Conservation (phyloP, 257 asterid genomes). For the Cordia subcordata region DNA sequence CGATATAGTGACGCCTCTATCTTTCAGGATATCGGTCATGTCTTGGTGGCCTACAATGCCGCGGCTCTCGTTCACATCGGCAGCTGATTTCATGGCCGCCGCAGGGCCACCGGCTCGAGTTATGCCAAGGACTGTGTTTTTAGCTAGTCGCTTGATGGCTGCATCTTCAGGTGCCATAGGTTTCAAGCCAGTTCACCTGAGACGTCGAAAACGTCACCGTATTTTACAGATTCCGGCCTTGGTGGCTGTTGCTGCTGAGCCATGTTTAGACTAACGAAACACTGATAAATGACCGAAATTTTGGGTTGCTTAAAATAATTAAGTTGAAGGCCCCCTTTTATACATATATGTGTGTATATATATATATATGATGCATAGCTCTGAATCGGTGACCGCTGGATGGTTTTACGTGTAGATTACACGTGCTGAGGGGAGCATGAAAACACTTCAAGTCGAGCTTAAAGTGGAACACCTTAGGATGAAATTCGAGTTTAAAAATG, state of each 20-base stretch:
- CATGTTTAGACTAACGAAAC: no score
- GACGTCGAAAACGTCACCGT: conserved; percentile 21
- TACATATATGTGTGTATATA: no score
- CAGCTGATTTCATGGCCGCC: conserved; percentile 56
- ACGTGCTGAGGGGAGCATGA: no score
- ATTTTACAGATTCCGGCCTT: conserved; percentile 13
- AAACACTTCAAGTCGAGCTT: no score
- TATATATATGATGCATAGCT: no score
- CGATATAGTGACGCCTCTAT: conserved; percentile 42
- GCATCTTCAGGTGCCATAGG: conserved; percentile 19
- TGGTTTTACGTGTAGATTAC: no score
- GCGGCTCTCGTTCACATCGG: conserved; percentile 31
- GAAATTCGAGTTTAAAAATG: no score
- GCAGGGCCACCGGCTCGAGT: conserved; percentile 50
- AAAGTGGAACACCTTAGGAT: no score
- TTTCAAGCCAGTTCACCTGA: conserved; percentile 9
- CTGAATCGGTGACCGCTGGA: no score
- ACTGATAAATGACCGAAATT: no score
- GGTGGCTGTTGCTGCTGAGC: conserved; percentile 6
- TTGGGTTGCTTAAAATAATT: no score
- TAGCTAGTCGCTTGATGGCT: conserved; percentile 12
- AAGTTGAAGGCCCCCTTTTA: no score
- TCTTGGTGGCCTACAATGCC: conserved; percentile 42
- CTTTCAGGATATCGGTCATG: conserved; percentile 23
- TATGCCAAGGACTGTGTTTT: conserved; percentile 36